phyloP scores from a whole-genome alignment of 345 rosid genomes.

The Sapria himalayana region DNA sequence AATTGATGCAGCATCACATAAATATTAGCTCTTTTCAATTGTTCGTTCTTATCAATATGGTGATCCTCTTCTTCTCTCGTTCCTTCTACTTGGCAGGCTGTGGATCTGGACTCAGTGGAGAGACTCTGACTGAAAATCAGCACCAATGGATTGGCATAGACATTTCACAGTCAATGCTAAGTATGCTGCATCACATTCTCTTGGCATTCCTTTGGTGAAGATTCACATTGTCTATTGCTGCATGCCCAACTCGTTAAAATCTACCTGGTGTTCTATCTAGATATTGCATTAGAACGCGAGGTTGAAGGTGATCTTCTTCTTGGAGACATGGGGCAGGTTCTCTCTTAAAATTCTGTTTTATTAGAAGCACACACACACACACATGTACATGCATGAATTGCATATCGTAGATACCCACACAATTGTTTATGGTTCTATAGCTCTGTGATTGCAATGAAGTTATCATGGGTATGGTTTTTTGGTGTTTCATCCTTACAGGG shows the following conservation, averaged over 20 bases:
- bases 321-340: slow-evolving; percentile 95
- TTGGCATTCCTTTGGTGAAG: not conserved
- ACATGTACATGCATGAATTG: no score
- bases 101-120: slow-evolving; percentile 89
- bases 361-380: not conserved
- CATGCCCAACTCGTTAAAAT: no score
- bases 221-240: not conserved
- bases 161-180: slow-evolving; percentile 76
- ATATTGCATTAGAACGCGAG: slow-evolving; percentile 68
- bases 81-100: slow-evolving; percentile 34
- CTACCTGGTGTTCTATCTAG: slow-evolving; percentile 23
- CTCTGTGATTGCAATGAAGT: not conserved
- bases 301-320: slow-evolving; percentile 85
- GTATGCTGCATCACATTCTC: slow-evolving; percentile 13
- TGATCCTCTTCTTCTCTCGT: no score
- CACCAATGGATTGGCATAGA: slow-evolving; percentile 88
- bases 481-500: slow-evolving; percentile 28
- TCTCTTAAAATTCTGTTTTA: not conserved
- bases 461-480: not conserved
- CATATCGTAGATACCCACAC: no score
- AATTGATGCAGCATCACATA: no score
- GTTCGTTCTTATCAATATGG: no score
- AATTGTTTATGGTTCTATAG: no score
- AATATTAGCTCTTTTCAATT: no score
- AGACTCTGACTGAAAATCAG: slow-evolving; percentile 60